Evolutionary conservation across 75 land plant genomes (phyloP).

Genomic region (Chamaecyparis obtusa): DNA sequence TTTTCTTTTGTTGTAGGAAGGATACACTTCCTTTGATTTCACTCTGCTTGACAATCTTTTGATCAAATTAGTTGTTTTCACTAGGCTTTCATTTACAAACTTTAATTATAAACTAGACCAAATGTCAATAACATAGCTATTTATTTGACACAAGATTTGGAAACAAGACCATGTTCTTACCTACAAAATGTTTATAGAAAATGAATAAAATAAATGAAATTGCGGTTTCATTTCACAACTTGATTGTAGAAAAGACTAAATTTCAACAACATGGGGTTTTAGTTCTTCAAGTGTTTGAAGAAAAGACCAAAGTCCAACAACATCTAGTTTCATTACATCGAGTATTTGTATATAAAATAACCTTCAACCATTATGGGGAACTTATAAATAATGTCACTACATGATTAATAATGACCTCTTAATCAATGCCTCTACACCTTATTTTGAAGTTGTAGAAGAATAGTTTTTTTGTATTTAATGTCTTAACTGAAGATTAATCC

Average conservation of each 20-base stretch:
- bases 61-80: constrained; percentile 5
- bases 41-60: constrained; percentile 16
- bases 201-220: no score
- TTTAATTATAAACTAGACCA: not conserved
- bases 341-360: not conserved
- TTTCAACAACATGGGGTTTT: not conserved
- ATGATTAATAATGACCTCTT: not conserved
- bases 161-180: no score
- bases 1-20: constrained; percentile 16
- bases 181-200: no score
- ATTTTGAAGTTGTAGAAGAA: not conserved
- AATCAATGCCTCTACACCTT: not conserved
- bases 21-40: constrained; percentile 19
- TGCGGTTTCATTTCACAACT: no score
- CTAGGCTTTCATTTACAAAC: not conserved
- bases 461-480: not conserved
- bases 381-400: not conserved
- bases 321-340: not conserved
- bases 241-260: no score
- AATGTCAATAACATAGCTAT: not conserved
- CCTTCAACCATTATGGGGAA: not conserved
- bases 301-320: not conserved
- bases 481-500: not conserved
- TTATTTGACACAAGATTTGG: no score
- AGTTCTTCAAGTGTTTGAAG: not conserved